Evolutionary conservation across 306 rosid species (phyloP).

Genomic region (Dalbergia cultrata): DNA sequence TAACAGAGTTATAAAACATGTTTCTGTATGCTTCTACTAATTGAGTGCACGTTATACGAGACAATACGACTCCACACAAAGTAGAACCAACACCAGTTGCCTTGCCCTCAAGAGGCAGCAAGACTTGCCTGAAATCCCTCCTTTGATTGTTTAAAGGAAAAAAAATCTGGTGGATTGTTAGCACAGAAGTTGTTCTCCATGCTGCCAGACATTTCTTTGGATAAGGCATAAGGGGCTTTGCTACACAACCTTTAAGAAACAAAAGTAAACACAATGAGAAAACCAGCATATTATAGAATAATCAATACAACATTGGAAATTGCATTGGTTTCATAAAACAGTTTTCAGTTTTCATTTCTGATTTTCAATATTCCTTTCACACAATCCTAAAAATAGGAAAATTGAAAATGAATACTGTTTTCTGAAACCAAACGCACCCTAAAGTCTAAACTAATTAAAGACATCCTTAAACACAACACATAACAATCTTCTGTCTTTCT

Average conservation of each 20-base stretch:
- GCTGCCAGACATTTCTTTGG: conserved; percentile 41
- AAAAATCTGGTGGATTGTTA: conserved; percentile 42
- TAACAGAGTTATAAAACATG: conserved; percentile 8
- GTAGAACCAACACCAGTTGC: conserved; percentile 13
- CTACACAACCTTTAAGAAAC: conserved; percentile 59
- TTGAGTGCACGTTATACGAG: conserved; percentile 23
- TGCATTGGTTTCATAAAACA: too few species aligned
- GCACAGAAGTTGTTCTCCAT: conserved; percentile 21
- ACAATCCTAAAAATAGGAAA: too few species aligned
- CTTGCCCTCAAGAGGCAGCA: conserved; percentile 39
- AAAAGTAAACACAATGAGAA: conserved; percentile 26
- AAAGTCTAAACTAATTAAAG: conserved; percentile 19
- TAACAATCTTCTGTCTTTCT: too few species aligned
- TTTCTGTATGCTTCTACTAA: conserved; percentile 16
- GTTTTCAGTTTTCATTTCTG: too few species aligned
- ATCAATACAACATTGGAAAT: background rate
- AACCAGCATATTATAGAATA: background rate
- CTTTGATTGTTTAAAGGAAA: conserved; percentile 39
- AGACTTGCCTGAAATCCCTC: conserved; percentile 47
- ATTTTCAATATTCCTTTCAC: too few species aligned
- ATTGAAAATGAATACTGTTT: too few species aligned
- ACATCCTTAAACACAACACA: background rate
- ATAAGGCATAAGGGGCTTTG: conserved; percentile 62
- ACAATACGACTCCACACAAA: background rate
- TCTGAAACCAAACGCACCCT: too few species aligned